Evolutionary conservation across 208 protist genomes (phyloP).

Genomic region (Leishmania braziliensis): DNA sequence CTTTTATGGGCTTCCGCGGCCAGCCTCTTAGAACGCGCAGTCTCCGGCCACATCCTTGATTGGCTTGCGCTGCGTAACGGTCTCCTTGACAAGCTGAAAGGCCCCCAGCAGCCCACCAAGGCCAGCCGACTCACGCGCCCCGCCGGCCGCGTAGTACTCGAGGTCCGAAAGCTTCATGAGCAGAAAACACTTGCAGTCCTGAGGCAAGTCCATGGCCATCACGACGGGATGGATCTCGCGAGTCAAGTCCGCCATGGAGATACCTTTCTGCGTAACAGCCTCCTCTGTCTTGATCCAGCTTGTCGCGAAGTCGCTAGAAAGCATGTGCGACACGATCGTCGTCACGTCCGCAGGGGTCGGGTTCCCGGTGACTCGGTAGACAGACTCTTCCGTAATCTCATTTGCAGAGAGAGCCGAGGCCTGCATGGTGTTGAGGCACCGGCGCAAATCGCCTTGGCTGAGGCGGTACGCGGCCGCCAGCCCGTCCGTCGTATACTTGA

Average conservation of each 20-base stretch:
- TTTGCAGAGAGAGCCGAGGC: conserved; percentile 73
- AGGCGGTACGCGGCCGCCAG: conserved; percentile 93
- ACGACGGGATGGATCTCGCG: conserved; percentile 81
- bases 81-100: conserved; percentile 87
- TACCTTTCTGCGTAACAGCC: conserved; percentile 53
- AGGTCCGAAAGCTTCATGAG: conserved; percentile 77
- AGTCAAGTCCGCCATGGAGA: conserved; percentile 75
- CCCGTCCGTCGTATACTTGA: conserved; percentile 86
- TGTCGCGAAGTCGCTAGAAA: conserved; percentile 61
- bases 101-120: conserved; percentile 75
- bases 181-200: conserved; percentile 86
- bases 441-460: conserved; percentile 96
- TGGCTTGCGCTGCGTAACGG: conserved; percentile 72
- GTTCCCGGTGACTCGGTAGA: conserved; percentile 88
- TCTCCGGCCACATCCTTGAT: conserved; percentile 49
- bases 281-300: conserved; percentile 61
- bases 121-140: conserved; percentile 56
- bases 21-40: conserved; percentile 5
- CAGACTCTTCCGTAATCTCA: conserved; percentile 77
- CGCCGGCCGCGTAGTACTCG: conserved; percentile 82
- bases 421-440: conserved; percentile 97
- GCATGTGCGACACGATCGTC: conserved; percentile 75
- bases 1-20: no score
- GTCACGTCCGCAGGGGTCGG: conserved; percentile 76
- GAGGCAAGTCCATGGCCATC: conserved; percentile 84